Evolutionary conservation across 208 protist species (phyloP).

Genomic region (Acanthamoeba lenticulata): DNA sequence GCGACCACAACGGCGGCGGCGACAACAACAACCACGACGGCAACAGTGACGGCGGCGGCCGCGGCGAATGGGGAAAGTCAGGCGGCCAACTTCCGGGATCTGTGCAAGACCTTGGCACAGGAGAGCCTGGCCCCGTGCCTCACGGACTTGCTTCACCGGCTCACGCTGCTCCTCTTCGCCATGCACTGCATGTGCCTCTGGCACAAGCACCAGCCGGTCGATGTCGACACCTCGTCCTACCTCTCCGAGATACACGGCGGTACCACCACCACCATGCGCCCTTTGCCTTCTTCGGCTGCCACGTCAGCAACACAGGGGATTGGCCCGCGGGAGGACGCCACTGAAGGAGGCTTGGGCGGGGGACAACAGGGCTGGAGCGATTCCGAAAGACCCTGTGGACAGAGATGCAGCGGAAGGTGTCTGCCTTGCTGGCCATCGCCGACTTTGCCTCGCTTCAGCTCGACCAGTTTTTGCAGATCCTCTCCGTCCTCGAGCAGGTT

Average conservation of each 20-base stretch:
- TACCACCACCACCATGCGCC: neutral
- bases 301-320: too few species aligned
- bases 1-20: neutral
- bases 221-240: neutral
- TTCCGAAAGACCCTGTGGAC: conserved; percentile 47
- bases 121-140: conserved; percentile 8
- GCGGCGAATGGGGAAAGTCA: neutral
- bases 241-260: neutral
- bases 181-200: conserved; percentile 41
- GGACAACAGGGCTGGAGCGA: neutral
- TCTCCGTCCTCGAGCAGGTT: conserved; percentile 31
- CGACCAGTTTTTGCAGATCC: conserved; percentile 43
- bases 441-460: conserved; percentile 46
- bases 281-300: too few species aligned
- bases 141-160: neutral
- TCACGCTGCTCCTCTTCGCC: conserved; percentile 30
- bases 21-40: neutral
- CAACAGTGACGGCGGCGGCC: neutral
- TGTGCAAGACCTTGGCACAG: conserved; percentile 6
- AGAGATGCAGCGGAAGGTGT: conserved; percentile 55
- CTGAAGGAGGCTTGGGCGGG: neutral
- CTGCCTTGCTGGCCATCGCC: conserved; percentile 14
- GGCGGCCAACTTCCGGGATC: neutral
- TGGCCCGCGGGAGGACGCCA: too few species aligned
- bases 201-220: neutral